phyloP scores from a whole-genome alignment of 805 yeast species.

The Yarrowia hollandica region DNA sequence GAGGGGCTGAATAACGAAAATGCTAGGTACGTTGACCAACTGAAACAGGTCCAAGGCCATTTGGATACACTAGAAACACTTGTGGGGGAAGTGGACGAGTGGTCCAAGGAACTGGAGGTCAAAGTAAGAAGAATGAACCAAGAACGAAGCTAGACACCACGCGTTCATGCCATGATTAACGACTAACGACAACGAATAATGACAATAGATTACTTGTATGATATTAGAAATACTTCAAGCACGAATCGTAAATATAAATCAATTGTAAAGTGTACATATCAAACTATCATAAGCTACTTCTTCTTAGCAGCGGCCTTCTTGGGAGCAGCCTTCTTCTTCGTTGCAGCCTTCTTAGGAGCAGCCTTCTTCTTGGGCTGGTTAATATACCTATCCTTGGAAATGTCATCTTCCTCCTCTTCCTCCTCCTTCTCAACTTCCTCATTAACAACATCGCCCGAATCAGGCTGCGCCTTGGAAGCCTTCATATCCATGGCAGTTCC shows the following conservation, averaged over 20 bases:
- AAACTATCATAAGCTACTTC: background rate
- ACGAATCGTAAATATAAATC: conserved; percentile 3
- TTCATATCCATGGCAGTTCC: conserved; percentile 34
- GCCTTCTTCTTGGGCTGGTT: conserved; percentile 48
- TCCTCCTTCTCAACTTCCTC: conserved; percentile 39
- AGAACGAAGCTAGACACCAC: background rate
- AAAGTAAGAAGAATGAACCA: conserved; percentile 39
- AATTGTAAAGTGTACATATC: conserved; percentile 1
- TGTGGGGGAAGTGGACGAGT: conserved; percentile 59
- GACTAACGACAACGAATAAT: conserved; percentile 9
- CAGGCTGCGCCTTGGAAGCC: conserved; percentile 47
- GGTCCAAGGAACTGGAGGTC: conserved; percentile 57
- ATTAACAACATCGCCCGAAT: conserved; percentile 66
- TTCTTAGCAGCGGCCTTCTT: conserved; percentile 33
- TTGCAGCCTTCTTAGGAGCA: conserved; percentile 33
- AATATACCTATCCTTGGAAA: conserved; percentile 63
- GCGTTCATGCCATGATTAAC: background rate
- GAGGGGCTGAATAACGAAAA: conserved; percentile 31
- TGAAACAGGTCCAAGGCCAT: conserved; percentile 34
- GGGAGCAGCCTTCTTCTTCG: conserved; percentile 32
- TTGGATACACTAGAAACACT: conserved; percentile 46
- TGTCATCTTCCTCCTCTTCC: conserved; percentile 51
- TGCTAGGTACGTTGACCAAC: conserved; percentile 30
- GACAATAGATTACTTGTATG: no score
- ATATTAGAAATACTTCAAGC: no score